A percentile compares a stretch with the other conserved stretches of the same genome.
phyloP scores from a whole-genome alignment of 306 rosid species.

The Fagus sylvatica region DNA sequence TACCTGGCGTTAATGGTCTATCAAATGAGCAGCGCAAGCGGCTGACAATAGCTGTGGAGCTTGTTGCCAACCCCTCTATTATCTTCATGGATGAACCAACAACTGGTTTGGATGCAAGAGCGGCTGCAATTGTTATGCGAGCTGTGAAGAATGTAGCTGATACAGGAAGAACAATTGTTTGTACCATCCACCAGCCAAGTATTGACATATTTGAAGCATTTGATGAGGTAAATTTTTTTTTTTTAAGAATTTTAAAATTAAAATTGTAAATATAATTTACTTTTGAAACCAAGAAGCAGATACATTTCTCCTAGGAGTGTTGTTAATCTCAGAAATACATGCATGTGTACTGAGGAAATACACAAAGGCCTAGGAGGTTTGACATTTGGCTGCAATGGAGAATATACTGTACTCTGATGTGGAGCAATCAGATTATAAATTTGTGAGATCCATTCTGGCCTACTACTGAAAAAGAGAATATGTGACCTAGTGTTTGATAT shows the following conservation, averaged over 20 bases:
- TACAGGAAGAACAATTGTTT: conserved; percentile 70
- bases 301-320: neutral
- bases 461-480: neutral
- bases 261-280: neutral
- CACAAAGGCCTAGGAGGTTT: neutral
- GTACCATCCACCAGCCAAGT: no score
- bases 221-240: conserved; percentile 75
- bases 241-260: no score
- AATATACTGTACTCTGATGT: neutral
- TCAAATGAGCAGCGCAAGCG: conserved; percentile 69
- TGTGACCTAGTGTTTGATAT: neutral
- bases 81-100: conserved; percentile 74
- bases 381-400: neutral
- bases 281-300: neutral
- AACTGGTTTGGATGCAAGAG: conserved; percentile 62
- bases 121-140: conserved; percentile 65
- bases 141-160: conserved; percentile 59
- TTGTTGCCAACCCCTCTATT: conserved; percentile 65
- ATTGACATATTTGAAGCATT: conserved; percentile 61
- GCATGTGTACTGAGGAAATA: neutral
- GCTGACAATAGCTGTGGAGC: conserved; percentile 62
- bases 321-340: neutral
- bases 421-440: neutral
- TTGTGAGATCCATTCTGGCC: neutral
- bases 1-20: conserved; percentile 54